Percentiles rank a stretch among this genome's conserved stretches.
Evolutionary conservation across 2,329 filamentous ascomycete genomes (phyloP).

Genomic region (Trichothecium sympodiale): DNA sequence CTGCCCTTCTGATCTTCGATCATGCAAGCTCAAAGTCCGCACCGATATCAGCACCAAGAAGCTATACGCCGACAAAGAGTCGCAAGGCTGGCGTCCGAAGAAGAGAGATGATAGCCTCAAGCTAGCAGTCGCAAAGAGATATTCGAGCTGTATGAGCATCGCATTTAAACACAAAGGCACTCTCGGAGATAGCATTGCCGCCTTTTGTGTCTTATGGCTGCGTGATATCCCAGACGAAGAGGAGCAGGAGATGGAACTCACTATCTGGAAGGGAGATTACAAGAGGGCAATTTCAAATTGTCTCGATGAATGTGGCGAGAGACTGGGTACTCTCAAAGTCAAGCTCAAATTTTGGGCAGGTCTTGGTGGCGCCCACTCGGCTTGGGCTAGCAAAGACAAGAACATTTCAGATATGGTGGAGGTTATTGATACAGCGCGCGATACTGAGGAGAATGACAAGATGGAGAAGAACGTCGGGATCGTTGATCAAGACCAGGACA

Average conservation of each 20-base stretch:
- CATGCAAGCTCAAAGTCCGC: slow-evolving; percentile 46
- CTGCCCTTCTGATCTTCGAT: slow-evolving; percentile 34
- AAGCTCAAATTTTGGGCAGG: slow-evolving; percentile 23
- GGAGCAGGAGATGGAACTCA: slow-evolving; percentile 42
- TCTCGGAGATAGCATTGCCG: slow-evolving; percentile 43
- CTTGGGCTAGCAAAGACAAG: slow-evolving; percentile 21
- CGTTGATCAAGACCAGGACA: slow-evolving; percentile 19
- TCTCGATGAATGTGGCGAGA: slow-evolving; percentile 32
- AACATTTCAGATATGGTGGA: slow-evolving; percentile 28
- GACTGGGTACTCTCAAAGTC: slow-evolving; percentile 32
- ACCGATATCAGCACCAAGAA: slow-evolving; percentile 48
- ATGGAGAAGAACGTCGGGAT: slow-evolving; percentile 23
- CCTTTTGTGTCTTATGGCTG: slow-evolving; percentile 57
- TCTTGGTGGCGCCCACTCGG: slow-evolving; percentile 23
- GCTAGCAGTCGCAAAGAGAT: slow-evolving; percentile 50
- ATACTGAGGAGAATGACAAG: slow-evolving; percentile 19
- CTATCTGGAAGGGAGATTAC: slow-evolving; percentile 53
- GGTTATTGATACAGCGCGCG: slow-evolving; percentile 32
- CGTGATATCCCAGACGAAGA: slow-evolving; percentile 60
- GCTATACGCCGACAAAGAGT: slow-evolving; percentile 36
- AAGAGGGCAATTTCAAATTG: slow-evolving; percentile 34
- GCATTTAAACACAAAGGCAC: slow-evolving; percentile 31
- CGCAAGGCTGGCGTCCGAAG: slow-evolving; percentile 36
- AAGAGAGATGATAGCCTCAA: slow-evolving; percentile 31
- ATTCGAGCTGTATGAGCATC: slow-evolving; percentile 43